Percentiles rank a stretch among this genome's conserved stretches.
These are phyloP conservation scores for Boletus rubropictus DNA, from an alignment of 768 basidiomycete genomes.

Conservation along the genomic window DNA sequence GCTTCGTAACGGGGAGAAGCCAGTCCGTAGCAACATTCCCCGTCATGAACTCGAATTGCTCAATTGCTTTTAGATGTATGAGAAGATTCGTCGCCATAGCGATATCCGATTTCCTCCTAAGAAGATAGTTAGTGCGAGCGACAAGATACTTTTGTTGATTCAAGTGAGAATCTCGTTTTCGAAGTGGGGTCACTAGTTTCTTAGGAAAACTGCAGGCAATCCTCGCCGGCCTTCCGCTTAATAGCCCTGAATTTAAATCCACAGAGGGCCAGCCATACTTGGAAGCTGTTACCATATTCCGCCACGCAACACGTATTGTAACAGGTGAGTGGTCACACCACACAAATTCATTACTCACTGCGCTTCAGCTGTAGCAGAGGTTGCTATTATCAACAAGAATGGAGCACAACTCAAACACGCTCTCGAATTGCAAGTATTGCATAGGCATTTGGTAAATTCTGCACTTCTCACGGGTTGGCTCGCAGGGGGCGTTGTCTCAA, in stretches of 20 bases:
- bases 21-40: conserved; percentile 33
- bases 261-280: conserved; percentile 66
- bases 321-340: conserved; percentile 44
- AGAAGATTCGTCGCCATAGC: conserved; percentile 61
- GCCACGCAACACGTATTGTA: conserved; percentile 70
- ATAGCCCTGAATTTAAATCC: conserved; percentile 60
- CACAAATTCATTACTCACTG: conserved; percentile 2
- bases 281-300: conserved; percentile 66
- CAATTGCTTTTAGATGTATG: conserved; percentile 40
- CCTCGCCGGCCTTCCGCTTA: conserved; percentile 65
- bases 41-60: neutral
- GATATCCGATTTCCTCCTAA: conserved; percentile 77
- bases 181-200: neutral
- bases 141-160: conserved; percentile 77
- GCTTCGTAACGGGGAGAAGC: conserved; percentile 71
- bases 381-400: conserved; percentile 57
- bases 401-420: conserved; percentile 69
- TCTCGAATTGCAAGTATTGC: conserved; percentile 60
- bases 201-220: conserved; percentile 47
- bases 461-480: neutral
- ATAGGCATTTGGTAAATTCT: neutral
- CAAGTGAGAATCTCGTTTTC: conserved; percentile 44
- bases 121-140: conserved; percentile 61
- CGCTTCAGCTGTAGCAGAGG: conserved; percentile 65
- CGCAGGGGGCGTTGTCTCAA: conserved; percentile 65